A percentile compares a stretch with the other conserved stretches of the same genome.
phyloP scores from a whole-genome alignment of 768 basidiomycete species.

The Pulveroboletus sp. region DNA sequence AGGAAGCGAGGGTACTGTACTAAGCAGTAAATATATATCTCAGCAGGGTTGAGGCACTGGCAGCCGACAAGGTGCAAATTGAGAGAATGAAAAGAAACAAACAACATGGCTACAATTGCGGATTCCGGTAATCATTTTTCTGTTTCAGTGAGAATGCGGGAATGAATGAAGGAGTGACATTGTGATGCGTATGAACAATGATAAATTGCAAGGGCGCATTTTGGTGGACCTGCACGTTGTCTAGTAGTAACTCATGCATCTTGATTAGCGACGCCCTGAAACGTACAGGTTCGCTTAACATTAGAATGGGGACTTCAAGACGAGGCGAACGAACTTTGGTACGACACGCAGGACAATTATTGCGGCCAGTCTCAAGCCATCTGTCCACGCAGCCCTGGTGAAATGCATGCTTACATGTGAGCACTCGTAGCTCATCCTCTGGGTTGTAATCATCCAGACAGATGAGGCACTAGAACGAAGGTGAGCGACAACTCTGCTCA shows the following conservation, averaged over 20 bases:
- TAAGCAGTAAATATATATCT: slow-evolving; percentile 24
- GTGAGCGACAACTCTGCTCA: not conserved
- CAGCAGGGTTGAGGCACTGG: slow-evolving; percentile 13
- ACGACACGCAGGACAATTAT: slow-evolving; percentile 92
- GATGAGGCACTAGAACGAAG: slow-evolving; percentile 60
- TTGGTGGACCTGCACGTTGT: slow-evolving; percentile 8
- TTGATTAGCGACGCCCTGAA: slow-evolving; percentile 26
- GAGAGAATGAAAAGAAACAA: slow-evolving; percentile 6
- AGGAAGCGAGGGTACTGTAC: slow-evolving; percentile 10
- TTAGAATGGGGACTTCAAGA: not conserved
- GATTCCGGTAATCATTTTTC: slow-evolving; percentile 9
- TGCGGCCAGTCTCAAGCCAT: slow-evolving; percentile 82
- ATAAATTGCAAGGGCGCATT: not conserved
- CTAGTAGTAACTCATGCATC: slow-evolving; percentile 9
- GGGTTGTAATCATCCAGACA: slow-evolving; percentile 84
- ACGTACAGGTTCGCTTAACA: not conserved
- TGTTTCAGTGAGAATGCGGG: slow-evolving; percentile 10
- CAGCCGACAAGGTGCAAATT: slow-evolving; percentile 9
- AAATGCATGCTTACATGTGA: slow-evolving; percentile 87
- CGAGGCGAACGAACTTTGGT: slow-evolving; percentile 52
- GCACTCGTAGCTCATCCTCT: slow-evolving; percentile 76
- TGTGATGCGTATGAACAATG: slow-evolving; percentile 1
- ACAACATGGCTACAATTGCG: slow-evolving; percentile 28
- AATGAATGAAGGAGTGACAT: slow-evolving; percentile 19
- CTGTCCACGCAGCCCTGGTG: slow-evolving; percentile 85